phyloP scores from a whole-genome alignment of 371 early-diverging fungal species.

The Syncephalastrum racemosum region DNA sequence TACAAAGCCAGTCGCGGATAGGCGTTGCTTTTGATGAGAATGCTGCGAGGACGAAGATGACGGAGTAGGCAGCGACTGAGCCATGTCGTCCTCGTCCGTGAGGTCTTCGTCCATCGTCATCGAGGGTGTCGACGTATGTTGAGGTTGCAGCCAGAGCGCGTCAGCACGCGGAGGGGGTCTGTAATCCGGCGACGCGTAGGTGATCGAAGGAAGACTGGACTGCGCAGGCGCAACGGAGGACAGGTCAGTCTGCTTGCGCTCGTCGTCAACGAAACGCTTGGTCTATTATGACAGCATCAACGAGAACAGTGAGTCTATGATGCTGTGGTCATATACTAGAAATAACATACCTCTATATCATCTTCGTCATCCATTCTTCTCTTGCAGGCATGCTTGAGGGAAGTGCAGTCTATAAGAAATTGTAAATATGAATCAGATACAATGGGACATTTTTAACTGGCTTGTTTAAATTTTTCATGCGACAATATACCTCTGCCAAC shows the following conservation, averaged over 20 bases:
- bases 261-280: too few species aligned
- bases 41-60: constrained; percentile 8
- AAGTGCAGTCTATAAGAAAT: too few species aligned
- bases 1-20: not conserved
- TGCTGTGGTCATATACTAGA: not conserved
- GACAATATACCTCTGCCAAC: not conserved
- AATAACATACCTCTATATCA: not conserved
- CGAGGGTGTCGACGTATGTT: not conserved
- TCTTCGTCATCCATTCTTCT: constrained; percentile 34
- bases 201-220: constrained; percentile 15
- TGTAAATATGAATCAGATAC: too few species aligned
- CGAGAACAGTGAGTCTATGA: too few species aligned
- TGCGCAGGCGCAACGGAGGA: not conserved
- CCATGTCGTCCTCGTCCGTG: constrained; percentile 9
- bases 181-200: constrained; percentile 26
- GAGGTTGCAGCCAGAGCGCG: constrained; percentile 22
- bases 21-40: not conserved
- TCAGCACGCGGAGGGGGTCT: constrained; percentile 22
- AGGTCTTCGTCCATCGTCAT: constrained; percentile 16
- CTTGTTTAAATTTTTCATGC: constrained; percentile 5
- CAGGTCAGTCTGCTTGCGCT: too few species aligned
- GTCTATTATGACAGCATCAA: too few species aligned
- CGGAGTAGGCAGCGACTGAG: constrained; percentile 8
- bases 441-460: not conserved
- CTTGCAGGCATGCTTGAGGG: constrained; percentile 11